Conservation (phyloP, 257 asterid species). For the Rehmannia glutinosa region DNA sequence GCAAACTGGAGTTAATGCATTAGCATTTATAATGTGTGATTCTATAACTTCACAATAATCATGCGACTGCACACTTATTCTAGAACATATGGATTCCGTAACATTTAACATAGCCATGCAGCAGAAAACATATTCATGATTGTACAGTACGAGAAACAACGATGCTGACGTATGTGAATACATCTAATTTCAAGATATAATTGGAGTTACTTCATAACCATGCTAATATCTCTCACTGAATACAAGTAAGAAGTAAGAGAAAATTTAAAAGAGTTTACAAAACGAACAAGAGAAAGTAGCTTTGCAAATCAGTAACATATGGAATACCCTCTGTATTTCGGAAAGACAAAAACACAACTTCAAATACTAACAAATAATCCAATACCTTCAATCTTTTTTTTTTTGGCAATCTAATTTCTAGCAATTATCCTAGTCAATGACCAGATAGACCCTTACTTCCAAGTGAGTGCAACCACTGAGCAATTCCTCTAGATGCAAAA, state of each 20-base stretch:
- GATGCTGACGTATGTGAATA: background rate
- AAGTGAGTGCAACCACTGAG: slow-evolving; percentile 82
- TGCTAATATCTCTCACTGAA: background rate
- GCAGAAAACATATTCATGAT: background rate
- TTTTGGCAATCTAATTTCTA: background rate
- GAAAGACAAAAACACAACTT: background rate
- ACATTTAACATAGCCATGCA: background rate
- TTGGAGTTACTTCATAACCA: background rate
- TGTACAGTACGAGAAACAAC: no score
- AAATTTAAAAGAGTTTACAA: background rate
- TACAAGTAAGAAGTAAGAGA: background rate
- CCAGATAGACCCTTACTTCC: slow-evolving; percentile 74
- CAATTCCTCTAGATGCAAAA: slow-evolving; percentile 80
- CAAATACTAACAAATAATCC: background rate
- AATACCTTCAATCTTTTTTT: background rate
- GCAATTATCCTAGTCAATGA: slow-evolving; percentile 12
- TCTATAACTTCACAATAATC: background rate
- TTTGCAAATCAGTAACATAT: background rate
- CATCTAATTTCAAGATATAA: background rate
- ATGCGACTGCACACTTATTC: background rate
- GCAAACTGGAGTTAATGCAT: background rate
- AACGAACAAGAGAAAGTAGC: background rate
- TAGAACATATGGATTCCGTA: background rate
- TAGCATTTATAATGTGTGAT: background rate
- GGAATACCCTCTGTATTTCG: background rate